These are phyloP conservation scores for Nitzschia inconspicua DNA, from an alignment of 108 stramenopile species.

Conservation along the genomic window DNA sequence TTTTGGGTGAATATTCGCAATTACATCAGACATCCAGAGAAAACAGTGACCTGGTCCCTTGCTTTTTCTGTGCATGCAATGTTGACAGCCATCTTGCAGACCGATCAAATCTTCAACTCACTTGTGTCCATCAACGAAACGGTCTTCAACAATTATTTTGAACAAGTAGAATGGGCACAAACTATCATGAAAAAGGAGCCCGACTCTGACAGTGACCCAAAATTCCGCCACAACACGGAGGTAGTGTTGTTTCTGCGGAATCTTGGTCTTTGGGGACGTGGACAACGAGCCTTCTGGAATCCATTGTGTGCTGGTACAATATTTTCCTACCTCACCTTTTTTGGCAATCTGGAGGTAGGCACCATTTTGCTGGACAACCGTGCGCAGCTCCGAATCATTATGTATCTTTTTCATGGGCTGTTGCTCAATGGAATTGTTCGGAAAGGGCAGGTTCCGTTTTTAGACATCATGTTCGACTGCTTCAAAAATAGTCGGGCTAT, in stretches of 20 bases:
- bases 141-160: slow-evolving; percentile 23
- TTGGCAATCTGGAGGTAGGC: slow-evolving; percentile 44
- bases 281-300: slow-evolving; percentile 39
- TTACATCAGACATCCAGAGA: slow-evolving; percentile 31
- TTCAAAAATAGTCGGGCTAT: slow-evolving; percentile 38
- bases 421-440: slow-evolving; percentile 19
- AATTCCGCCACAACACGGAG: slow-evolving; percentile 20
- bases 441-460: slow-evolving; percentile 15
- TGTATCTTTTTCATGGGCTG: slow-evolving; percentile 54
- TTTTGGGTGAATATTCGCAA: slow-evolving; percentile 17
- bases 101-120: slow-evolving; percentile 2
- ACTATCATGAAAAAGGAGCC: neutral
- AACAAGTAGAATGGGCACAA: slow-evolving; percentile 13
- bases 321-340: slow-evolving; percentile 22
- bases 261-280: slow-evolving; percentile 12
- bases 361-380: slow-evolving; percentile 33
- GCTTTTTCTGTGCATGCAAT: slow-evolving; percentile 48
- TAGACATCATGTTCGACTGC: slow-evolving; percentile 30
- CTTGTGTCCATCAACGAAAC: slow-evolving; percentile 10
- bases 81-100: slow-evolving; percentile 41
- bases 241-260: slow-evolving; percentile 21
- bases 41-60: slow-evolving; percentile 38
- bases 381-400: slow-evolving; percentile 38
- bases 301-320: slow-evolving; percentile 45
- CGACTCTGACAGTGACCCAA: neutral